Conservation (phyloP, 73 alveolate genomes). For the Paramecium caudatum region DNA sequence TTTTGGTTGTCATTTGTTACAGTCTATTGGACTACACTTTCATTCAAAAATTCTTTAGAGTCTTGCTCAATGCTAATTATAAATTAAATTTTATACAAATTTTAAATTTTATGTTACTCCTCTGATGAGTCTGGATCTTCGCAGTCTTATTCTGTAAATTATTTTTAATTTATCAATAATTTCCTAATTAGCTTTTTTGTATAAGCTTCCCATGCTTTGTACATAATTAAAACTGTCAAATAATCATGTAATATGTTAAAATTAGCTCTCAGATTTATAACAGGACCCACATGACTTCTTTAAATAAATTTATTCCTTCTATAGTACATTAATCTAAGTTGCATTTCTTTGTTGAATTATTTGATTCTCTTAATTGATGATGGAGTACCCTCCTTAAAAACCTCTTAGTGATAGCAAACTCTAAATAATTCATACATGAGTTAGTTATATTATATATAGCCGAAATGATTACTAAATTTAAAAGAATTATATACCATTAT, state of each 20-base stretch:
- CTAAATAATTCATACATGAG: slow-evolving; percentile 50
- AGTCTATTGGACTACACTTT: neutral
- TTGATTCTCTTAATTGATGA: neutral
- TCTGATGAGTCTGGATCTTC: neutral
- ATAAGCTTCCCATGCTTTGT: slow-evolving; percentile 49
- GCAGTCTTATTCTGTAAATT: neutral
- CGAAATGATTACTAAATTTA: neutral
- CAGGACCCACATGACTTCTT: neutral
- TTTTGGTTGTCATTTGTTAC: neutral
- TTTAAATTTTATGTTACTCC: neutral
- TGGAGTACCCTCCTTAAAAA: neutral
- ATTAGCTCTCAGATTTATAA: neutral
- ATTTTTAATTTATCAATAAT: neutral
- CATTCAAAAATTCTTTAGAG: neutral
- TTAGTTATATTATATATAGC: slow-evolving; percentile 34
- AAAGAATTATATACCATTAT: neutral
- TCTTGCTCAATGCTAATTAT: slow-evolving; percentile 36
- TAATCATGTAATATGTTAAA: slow-evolving; percentile 33
- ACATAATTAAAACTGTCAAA: slow-evolving; percentile 10
- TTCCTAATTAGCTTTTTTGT: slow-evolving; percentile 4
- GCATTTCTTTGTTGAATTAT: slow-evolving; percentile 51
- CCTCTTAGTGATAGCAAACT: slow-evolving; percentile 8
- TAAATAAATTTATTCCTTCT: neutral
- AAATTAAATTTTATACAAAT: neutral
- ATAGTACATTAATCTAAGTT: slow-evolving; percentile 2